A percentile compares a stretch with the other conserved stretches of the same genome.
These are phyloP conservation scores for Claviceps pusilla DNA, from an alignment of 2,329 filamentous ascomycete genomes.

Conservation along the genomic window DNA sequence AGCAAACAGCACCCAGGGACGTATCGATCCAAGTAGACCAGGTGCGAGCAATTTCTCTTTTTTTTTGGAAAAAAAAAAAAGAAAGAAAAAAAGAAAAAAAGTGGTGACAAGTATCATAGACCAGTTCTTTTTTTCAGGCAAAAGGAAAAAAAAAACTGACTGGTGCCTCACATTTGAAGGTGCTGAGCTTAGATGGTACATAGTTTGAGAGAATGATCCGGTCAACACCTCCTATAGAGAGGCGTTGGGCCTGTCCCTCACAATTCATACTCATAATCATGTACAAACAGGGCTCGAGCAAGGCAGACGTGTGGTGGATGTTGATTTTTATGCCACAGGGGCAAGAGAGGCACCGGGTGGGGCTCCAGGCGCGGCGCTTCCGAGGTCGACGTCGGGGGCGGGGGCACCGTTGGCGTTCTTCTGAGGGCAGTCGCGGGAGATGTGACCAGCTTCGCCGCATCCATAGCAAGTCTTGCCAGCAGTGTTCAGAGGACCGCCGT, in stretches of 20 bases:
- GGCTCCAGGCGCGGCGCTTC: slow-evolving; percentile 21
- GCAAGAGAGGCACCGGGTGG: slow-evolving; percentile 32
- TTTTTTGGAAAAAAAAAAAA: neutral
- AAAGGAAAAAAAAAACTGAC: neutral
- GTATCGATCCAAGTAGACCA: neutral
- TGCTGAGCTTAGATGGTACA: neutral
- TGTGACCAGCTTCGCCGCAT: slow-evolving; percentile 89
- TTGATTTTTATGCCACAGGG: slow-evolving; percentile 21
- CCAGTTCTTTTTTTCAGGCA: too few species aligned
- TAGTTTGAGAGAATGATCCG: neutral
- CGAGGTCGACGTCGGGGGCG: slow-evolving; percentile 27
- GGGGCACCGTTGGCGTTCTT: slow-evolving; percentile 42
- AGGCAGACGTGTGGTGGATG: slow-evolving; percentile 6
- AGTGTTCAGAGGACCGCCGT: slow-evolving; percentile 88
- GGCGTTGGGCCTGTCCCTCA: slow-evolving; percentile 3
- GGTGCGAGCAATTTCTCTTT: neutral
- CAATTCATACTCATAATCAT: neutral
- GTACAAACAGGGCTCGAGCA: neutral
- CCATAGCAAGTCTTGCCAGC: slow-evolving; percentile 98
- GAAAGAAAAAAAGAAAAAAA: neutral
- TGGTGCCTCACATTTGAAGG: neutral
- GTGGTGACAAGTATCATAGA: neutral
- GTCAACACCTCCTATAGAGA: neutral
- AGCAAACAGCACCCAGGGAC: slow-evolving; percentile 14
- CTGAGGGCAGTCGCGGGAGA: slow-evolving; percentile 85